Conservation (phyloP, 2,329 filamentous ascomycete species). For the Aspergillus sp. region DNA sequence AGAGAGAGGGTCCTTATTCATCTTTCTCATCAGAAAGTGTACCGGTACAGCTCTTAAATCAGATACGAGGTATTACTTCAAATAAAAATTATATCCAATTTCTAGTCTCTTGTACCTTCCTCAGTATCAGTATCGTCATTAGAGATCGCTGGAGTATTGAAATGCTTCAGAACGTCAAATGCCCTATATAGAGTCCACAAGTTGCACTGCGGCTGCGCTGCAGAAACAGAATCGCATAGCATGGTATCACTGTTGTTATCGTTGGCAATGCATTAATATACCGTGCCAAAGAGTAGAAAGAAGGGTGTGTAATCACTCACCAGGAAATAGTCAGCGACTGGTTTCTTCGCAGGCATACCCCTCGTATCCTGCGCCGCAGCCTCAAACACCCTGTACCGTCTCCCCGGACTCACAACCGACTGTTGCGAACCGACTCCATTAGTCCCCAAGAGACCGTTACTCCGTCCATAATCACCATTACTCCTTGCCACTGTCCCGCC, state of each 20-base stretch:
- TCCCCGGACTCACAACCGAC: constrained; percentile 59
- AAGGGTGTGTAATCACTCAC: constrained; percentile 18
- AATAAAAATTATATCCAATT: too few species aligned
- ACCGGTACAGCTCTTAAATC: too few species aligned
- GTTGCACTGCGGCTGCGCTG: neutral
- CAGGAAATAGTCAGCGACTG: constrained; percentile 93
- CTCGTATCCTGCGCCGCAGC: constrained; percentile 91
- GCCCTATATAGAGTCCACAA: too few species aligned
- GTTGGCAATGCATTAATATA: neutral
- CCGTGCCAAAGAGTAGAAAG: neutral
- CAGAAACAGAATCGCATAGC: neutral
- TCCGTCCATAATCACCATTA: constrained; percentile 39
- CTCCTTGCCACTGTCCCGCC: constrained; percentile 60
- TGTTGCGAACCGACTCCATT: constrained; percentile 36
- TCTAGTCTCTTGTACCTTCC: too few species aligned
- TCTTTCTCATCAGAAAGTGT: too few species aligned
- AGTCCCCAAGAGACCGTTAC: constrained; percentile 43
- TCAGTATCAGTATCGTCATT: too few species aligned
- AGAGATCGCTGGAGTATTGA: too few species aligned
- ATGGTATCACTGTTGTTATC: constrained; percentile 3
- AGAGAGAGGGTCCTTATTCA: too few species aligned
- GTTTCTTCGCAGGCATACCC: constrained; percentile 98
- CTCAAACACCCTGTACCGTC: constrained; percentile 90
- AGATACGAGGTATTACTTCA: too few species aligned
- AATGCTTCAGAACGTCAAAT: too few species aligned